Evolutionary conservation across 371 early-diverging fungal genomes (phyloP), one percentile per base, ranked within the genome.

Genomic region (Smittium culicis): DNA sequence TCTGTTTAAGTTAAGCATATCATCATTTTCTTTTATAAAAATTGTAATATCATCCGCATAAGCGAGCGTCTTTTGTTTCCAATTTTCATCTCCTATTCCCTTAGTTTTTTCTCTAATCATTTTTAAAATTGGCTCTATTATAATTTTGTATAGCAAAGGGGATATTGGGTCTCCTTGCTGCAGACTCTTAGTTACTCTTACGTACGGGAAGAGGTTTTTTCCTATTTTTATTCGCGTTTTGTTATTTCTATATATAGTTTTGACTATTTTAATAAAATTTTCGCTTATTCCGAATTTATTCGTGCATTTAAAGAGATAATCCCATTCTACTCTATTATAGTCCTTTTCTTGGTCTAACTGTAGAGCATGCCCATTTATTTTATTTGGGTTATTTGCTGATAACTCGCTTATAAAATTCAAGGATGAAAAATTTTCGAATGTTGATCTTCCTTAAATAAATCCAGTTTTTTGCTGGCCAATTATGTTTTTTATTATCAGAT

Each of bases 21-120:
- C 71, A 1, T 2, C 55, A 2, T 58, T 63, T 0, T 58, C 63
- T 30, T 55, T 61, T 2, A 58, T 58, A 1, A 55, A 62, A 1
- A 68, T 14, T 2, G 68, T 61, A 1, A 70, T n/a, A 32, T 70
- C 68, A 29, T 70, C 71, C 16, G 71, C 62, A 27, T 65, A 70
- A 3, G 65, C 64, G 1, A 67, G 60, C 1, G 71, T 66, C 0
- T 34, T 35, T 2, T 67, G 16, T 2, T 27, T 24, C 25, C 54
- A 61, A 0, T 56, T 62, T 0, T 54, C 34, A 2, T 59, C 45
- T 0, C 20, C 1, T 3, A 68, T 0, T 1, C 71, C 71, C 1
- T 33, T 28, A 0, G 64, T 59, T 25, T 25, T 0, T 0, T 3
- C 1, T 2, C 58, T 33, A 11, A 67, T n/a, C 35, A 67, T 63